These are phyloP conservation scores for Phyllosticta paracitricarpa DNA, from an alignment of 2,329 filamentous ascomycete species.

Conservation along the genomic window DNA sequence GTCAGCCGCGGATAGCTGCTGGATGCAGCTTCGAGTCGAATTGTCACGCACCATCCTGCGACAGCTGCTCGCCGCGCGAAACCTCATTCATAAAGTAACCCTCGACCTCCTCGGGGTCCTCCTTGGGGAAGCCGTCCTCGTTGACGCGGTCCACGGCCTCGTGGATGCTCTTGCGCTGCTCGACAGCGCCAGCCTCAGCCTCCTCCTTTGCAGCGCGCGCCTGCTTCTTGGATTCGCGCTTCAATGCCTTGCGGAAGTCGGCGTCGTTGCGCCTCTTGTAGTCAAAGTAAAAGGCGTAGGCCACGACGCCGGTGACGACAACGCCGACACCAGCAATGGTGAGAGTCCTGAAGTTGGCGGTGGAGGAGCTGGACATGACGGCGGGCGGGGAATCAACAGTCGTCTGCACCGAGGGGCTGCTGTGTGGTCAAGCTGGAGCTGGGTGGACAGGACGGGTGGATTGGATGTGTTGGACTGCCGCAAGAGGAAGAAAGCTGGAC, in stretches of 20 bases:
- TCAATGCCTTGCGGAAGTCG: constrained; percentile 52
- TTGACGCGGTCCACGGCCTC: constrained; percentile 68
- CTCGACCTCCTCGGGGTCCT: constrained; percentile 83
- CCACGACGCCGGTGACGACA: constrained; percentile 48
- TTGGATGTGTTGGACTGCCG: not conserved
- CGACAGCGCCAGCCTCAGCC: constrained; percentile 53
- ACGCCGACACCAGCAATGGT: constrained; percentile 49
- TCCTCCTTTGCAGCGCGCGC: constrained; percentile 63
- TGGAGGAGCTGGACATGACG: constrained; percentile 24
- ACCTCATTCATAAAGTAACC: constrained; percentile 96
- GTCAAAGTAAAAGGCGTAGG: constrained; percentile 59
- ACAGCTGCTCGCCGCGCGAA: constrained; percentile 74
- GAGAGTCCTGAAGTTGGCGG: constrained; percentile 48
- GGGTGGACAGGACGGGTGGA: not conserved
- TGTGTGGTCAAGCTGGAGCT: not conserved
- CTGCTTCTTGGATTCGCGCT: constrained; percentile 66
- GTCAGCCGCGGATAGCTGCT: not conserved
- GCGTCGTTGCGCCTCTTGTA: constrained; percentile 54
- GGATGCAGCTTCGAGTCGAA: not conserved
- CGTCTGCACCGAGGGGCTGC: not conserved
- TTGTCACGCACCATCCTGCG: constrained; percentile 55
- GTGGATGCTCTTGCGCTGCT: constrained; percentile 66
- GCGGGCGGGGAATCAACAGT: not conserved
- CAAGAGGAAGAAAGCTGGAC: not conserved
- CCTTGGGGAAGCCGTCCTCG: constrained; percentile 77